Evolutionary conservation across 495 filamentous ascomycete genomes (phyloP), one percentile per base, ranked within the genome.

Genomic region (Neurospora sp.): DNA sequence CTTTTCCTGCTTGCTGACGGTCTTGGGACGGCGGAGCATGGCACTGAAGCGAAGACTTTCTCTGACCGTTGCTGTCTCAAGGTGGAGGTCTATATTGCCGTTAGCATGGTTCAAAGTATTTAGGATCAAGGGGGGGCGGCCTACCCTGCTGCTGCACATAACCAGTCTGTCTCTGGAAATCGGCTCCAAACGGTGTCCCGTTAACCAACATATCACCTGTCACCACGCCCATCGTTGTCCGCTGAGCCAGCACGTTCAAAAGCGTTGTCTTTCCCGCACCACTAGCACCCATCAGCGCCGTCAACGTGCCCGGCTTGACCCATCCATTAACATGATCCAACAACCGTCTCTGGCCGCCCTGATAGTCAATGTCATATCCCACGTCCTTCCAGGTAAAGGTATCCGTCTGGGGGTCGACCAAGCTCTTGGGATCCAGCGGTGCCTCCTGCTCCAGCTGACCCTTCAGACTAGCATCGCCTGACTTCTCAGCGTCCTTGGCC

Each of bases 71-170:
- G 91, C 87, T 0, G 93, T 96, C 44, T 77, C 85, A 16, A 95
- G 85, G 79, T 96, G 94, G 2, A 97, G 86, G 85, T 97, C 91
- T 77, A 39, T 20, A 38, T 20, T 4, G 70, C 2, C 35, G 54
- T 60, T 18, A 42, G 12, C 11, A 9, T 23, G 14, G 6, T 41
- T 27, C 37, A 69, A 38, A 40, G 6, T 8, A 35, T 14, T 39
- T 5, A 0, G 6, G 46, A 72, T 3, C 1, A 46, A 60, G 1
- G 39, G n/a, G n/a, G 27, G 27, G 27, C 27, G 27, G 49, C 78
- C 88, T 83, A 83, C 93, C 94, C 79, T 96, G 92, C 78, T 97
- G 94, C 78, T 97, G 93, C 18, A 93, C 94, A 78, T 97, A 97
- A 18, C 93, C 94, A 2, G 92, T 95, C 80, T 93, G 92, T 2